phyloP scores from a whole-genome alignment of 1,284 basidiomycete genomes.

The Melampsora americana region DNA sequence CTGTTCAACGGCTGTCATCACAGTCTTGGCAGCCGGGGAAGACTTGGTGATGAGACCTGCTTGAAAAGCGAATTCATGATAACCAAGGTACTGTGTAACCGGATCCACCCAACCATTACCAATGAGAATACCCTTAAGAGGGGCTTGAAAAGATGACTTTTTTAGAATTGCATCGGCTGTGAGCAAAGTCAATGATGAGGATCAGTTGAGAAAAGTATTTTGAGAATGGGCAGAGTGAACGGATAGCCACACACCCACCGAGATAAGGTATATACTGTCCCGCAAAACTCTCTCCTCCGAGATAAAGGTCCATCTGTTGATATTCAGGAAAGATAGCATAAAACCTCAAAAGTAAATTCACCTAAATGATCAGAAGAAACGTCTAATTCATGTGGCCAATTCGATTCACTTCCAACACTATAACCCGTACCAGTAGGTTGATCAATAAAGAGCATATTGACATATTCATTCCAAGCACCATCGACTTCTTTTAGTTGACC shows the following conservation, averaged over 20 bases:
- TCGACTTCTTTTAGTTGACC: slow-evolving; percentile 71
- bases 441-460: slow-evolving; percentile 92
- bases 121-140: slow-evolving; percentile 77
- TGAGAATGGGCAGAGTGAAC: slow-evolving; percentile 9
- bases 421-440: slow-evolving; percentile 95
- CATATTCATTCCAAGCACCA: slow-evolving; percentile 97
- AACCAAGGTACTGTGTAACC: slow-evolving; percentile 80
- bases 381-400: slow-evolving; percentile 73
- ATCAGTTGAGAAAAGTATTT: neutral
- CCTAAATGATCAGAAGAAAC: slow-evolving; percentile 75
- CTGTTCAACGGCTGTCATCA: slow-evolving; percentile 63
- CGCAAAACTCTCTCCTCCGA: slow-evolving; percentile 91
- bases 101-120: slow-evolving; percentile 98
- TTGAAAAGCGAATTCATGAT: slow-evolving; percentile 79
- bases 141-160: slow-evolving; percentile 60
- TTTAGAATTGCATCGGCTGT: slow-evolving; percentile 74
- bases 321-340: slow-evolving; percentile 89
- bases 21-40: slow-evolving; percentile 66
- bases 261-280: slow-evolving; percentile 99
- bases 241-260: slow-evolving; percentile 58
- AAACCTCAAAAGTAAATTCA: slow-evolving; percentile 81
- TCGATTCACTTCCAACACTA: slow-evolving; percentile 80
- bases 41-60: slow-evolving; percentile 72
- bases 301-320: slow-evolving; percentile 77
- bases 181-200: slow-evolving; percentile 47